Evolutionary conservation across 345 rosid genomes (phyloP), one percentile per base, ranked within the genome.

Genomic region (Hevea brasiliensis): DNA sequence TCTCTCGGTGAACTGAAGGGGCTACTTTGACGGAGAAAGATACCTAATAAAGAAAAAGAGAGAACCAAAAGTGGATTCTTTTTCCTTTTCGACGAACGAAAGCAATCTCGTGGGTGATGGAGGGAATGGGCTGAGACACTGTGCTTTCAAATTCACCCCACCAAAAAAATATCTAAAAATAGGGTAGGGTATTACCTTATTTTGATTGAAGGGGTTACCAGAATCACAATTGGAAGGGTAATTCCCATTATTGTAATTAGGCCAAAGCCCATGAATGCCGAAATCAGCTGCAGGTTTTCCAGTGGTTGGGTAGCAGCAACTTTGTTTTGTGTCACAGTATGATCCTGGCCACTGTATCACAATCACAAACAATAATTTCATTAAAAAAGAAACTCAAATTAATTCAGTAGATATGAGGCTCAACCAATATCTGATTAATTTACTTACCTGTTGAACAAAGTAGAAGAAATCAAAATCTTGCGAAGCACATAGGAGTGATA

Each of bases 251-350:
- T 86, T 78, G 79, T 86, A 76, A 62, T 95, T 95, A 65, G 99
- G 99, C 99, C 99, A 95, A 20, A 95, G 89, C 11, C 99, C 98
- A 77, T 92, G 99, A 74, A 95, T 89, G 3, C 94, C 92, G 51
- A 95, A 95, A 81, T 95, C 99, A 50, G 93, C 89, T 10, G 80
- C 88, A 10, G 99, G 99, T 80, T 90, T 95, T 24, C 98, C 99
- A 1, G 94, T 76, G 0, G 82, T 87, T 60, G 99, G 99, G 59
- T 88, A 90, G 53, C 99, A 95, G 50, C 99, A 95, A 51, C 84
- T 83, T 65, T 74, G 68, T 72, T 83, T 60, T 11, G 94, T 73
- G 75, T 89, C 98, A 71, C 99, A 95, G 80, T 87, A 92, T 29
- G 99, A 84, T 59, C 98, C 99, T 37, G 99, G 99, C 99, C 99